phyloP scores from a whole-genome alignment of 2,329 filamentous ascomycete genomes.

The Coleophoma eucalyptorum region DNA sequence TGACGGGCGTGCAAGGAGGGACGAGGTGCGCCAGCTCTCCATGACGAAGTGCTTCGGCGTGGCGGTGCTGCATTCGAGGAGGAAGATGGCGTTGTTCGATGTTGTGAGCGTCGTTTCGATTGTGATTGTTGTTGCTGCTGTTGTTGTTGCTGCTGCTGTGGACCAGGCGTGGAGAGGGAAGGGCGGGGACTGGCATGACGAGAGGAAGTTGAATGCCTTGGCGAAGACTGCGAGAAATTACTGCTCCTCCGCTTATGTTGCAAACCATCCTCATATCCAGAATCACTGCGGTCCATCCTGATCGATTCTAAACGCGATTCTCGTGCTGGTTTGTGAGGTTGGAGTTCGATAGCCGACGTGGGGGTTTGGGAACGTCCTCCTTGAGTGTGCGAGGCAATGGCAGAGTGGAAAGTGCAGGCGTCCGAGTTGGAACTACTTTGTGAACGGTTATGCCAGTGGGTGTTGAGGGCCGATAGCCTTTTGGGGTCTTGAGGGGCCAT shows the following conservation, averaged over 20 bases:
- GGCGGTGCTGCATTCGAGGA: slow-evolving; percentile 1
- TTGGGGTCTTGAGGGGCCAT: slow-evolving; percentile 13
- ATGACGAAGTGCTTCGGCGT: slow-evolving; percentile 1
- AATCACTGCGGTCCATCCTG: slow-evolving; percentile 24
- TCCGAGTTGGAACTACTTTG: slow-evolving; percentile 21
- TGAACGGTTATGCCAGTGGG: slow-evolving; percentile 18
- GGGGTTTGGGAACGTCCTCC: neutral
- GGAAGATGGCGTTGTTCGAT: slow-evolving; percentile 14
- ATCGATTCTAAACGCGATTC: slow-evolving; percentile 7
- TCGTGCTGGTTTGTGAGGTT: slow-evolving; percentile 1
- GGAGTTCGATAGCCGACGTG: slow-evolving; percentile 12
- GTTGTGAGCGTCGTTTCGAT: slow-evolving; percentile 10
- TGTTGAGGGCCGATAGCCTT: slow-evolving; percentile 13
- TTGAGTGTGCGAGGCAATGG: slow-evolving; percentile 12
- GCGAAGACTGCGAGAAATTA: neutral
- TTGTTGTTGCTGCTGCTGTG: slow-evolving; percentile 5
- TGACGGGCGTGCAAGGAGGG: slow-evolving; percentile 4
- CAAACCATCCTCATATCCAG: slow-evolving; percentile 18
- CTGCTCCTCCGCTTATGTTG: neutral
- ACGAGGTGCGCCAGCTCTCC: slow-evolving; percentile 1
- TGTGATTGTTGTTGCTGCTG: neutral
- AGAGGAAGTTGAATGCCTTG: neutral
- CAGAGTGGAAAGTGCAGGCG: slow-evolving; percentile 24
- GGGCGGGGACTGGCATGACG: slow-evolving; percentile 7
- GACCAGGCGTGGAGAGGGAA: slow-evolving; percentile 7